Evolutionary conservation across 2,329 filamentous ascomycete species (phyloP).

Genomic region (Pestalotiopsis sp.): DNA sequence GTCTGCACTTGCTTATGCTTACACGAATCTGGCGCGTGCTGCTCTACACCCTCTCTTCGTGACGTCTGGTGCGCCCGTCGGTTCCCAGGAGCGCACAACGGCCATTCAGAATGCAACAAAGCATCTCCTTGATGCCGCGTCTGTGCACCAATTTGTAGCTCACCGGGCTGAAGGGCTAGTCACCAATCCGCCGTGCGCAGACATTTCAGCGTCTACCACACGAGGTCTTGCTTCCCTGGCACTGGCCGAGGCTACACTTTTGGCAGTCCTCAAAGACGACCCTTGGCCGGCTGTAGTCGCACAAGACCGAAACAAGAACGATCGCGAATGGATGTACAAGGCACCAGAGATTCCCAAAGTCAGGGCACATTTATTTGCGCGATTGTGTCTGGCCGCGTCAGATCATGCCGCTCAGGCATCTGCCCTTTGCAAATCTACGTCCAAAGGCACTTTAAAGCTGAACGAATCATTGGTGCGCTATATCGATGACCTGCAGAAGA

Average conservation of each 20-base stretch:
- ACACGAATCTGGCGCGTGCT: slow-evolving; percentile 72
- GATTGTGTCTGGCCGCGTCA: slow-evolving; percentile 82
- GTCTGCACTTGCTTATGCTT: slow-evolving; percentile 73
- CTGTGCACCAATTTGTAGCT: slow-evolving; percentile 74
- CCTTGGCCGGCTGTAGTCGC: slow-evolving; percentile 84
- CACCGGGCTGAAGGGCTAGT: slow-evolving; percentile 50
- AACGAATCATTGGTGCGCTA: slow-evolving; percentile 72
- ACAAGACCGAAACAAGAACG: slow-evolving; percentile 78
- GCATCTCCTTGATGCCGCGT: slow-evolving; percentile 75
- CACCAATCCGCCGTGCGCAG: slow-evolving; percentile 47
- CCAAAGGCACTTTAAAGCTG: slow-evolving; percentile 49
- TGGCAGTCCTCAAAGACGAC: slow-evolving; percentile 92
- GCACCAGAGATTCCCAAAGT: slow-evolving; percentile 87
- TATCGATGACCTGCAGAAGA: slow-evolving; percentile 71
- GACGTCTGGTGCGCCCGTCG: slow-evolving; percentile 60
- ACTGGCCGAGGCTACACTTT: slow-evolving; percentile 83
- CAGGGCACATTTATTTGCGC: slow-evolving; percentile 82
- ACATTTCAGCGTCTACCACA: slow-evolving; percentile 54
- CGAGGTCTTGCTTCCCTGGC: slow-evolving; percentile 66
- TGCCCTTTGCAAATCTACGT: slow-evolving; percentile 46
- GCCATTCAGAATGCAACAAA: slow-evolving; percentile 76
- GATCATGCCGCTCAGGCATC: slow-evolving; percentile 81
- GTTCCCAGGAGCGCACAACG: slow-evolving; percentile 65
- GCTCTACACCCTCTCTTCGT: slow-evolving; percentile 75
- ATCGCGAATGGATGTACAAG: slow-evolving; percentile 96